Percentiles rank a stretch among this genome's conserved stretches.
Evolutionary conservation across 495 filamentous ascomycete species (phyloP).

Genomic region (Aspergillus taichungensis): DNA sequence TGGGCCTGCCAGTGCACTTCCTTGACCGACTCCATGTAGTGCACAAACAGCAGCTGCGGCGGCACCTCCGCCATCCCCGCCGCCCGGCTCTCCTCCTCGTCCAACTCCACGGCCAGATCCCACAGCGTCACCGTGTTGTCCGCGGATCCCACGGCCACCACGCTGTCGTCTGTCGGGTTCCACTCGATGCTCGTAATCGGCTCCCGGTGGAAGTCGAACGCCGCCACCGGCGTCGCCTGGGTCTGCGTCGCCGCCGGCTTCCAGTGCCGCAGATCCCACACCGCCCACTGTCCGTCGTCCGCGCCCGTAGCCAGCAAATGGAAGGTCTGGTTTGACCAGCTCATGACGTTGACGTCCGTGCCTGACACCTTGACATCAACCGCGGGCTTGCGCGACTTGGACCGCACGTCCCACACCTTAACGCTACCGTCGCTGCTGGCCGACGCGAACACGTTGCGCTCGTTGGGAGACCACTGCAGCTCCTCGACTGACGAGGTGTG

Average conservation of each 20-base stretch:
- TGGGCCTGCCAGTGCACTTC: constrained; percentile 96
- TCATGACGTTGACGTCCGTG: constrained; percentile 90
- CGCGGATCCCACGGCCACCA: constrained; percentile 83
- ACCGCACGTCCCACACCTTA: constrained; percentile 89
- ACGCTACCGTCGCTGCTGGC: constrained; percentile 90
- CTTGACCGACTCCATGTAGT: constrained; percentile 90
- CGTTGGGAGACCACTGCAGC: constrained; percentile 89
- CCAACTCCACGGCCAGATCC: constrained; percentile 93
- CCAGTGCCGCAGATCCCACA: constrained; percentile 95
- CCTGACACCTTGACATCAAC: constrained; percentile 76
- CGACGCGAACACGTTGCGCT: constrained; percentile 86
- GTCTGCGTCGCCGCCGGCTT: constrained; percentile 53
- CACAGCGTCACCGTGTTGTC: constrained; percentile 93
- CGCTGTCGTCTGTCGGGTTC: constrained; percentile 93
- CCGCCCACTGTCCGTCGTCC: constrained; percentile 89
- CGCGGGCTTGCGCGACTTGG: constrained; percentile 74
- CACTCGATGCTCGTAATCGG: constrained; percentile 95
- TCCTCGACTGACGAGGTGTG: constrained; percentile 86
- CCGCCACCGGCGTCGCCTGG: constrained; percentile 64
- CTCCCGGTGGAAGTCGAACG: constrained; percentile 89
- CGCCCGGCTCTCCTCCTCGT: constrained; percentile 91
- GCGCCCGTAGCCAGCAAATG: constrained; percentile 88
- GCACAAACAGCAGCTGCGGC: constrained; percentile 89
- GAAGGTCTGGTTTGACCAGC: constrained; percentile 77
- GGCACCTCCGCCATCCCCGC: constrained; percentile 83